Evolutionary conservation across 345 rosid species (phyloP).

Genomic region (Dipteronia dyeriana): DNA sequence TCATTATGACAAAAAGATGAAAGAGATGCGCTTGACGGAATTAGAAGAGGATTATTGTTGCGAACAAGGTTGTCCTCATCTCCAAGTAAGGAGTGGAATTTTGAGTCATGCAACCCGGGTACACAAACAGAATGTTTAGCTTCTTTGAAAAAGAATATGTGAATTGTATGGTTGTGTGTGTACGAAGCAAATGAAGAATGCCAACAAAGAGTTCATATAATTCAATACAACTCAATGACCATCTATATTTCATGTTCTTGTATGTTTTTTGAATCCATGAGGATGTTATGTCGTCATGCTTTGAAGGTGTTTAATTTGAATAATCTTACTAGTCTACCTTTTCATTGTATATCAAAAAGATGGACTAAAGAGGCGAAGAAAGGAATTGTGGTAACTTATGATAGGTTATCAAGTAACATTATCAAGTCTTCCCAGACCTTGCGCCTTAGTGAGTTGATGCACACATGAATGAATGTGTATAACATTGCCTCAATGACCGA

Average conservation of each 20-base stretch:
- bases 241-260: not conserved
- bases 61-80: too few relatives aligned
- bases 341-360: not conserved
- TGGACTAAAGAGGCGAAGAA: not conserved
- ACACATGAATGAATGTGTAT: not conserved
- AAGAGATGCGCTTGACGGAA: too few relatives aligned
- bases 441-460: not conserved
- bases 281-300: conserved; percentile 7
- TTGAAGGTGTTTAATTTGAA: too few relatives aligned
- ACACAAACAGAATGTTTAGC: too few relatives aligned
- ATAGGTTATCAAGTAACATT: not conserved
- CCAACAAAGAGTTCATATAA: too few relatives aligned
- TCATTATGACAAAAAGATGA: too few relatives aligned
- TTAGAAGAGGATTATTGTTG: too few relatives aligned
- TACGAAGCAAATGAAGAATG: too few relatives aligned
- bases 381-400: not conserved
- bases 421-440: not conserved
- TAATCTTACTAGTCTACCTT: not conserved
- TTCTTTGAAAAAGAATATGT: too few relatives aligned
- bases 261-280: not conserved
- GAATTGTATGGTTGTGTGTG: too few relatives aligned
- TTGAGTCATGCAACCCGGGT: too few relatives aligned
- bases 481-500: not conserved
- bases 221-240: not conserved
- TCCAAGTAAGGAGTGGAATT: too few relatives aligned